phyloP scores from a whole-genome alignment of 192 early-diverging fungal genomes.

The Mortierella claussenii region DNA sequence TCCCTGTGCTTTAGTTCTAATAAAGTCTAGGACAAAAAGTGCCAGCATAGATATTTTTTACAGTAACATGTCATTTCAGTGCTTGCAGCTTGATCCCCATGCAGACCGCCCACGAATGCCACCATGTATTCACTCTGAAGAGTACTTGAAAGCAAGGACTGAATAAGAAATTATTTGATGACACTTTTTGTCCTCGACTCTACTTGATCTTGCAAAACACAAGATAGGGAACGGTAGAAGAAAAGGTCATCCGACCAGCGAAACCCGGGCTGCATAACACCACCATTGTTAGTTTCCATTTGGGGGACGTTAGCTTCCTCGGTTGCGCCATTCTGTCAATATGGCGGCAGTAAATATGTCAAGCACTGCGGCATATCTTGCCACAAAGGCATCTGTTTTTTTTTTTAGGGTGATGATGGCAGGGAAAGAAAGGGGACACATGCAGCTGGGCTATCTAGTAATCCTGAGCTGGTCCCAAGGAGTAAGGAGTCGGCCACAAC shows the following conservation, averaged over 20 bases:
- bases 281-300: background rate
- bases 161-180: too few relatives aligned
- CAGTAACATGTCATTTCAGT: background rate
- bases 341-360: too few relatives aligned
- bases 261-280: constrained; percentile 4
- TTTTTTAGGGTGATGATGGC: background rate
- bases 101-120: background rate
- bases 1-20: background rate
- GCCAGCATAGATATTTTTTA: background rate
- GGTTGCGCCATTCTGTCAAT: constrained; percentile 25
- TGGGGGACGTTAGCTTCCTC: background rate
- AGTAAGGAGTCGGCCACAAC: background rate
- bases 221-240: background rate
- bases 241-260: constrained; percentile 13
- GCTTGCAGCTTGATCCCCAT: background rate
- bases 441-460: background rate
- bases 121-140: too few relatives aligned
- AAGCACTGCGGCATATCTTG: too few relatives aligned
- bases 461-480: background rate
- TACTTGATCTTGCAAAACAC: too few relatives aligned
- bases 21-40: background rate
- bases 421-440: background rate
- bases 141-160: too few relatives aligned
- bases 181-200: too few relatives aligned
- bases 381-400: constrained; percentile 8